Evolutionary conservation across 805 yeast genomes (phyloP).

Genomic region (Metschnikowia chrysomelidarum): DNA sequence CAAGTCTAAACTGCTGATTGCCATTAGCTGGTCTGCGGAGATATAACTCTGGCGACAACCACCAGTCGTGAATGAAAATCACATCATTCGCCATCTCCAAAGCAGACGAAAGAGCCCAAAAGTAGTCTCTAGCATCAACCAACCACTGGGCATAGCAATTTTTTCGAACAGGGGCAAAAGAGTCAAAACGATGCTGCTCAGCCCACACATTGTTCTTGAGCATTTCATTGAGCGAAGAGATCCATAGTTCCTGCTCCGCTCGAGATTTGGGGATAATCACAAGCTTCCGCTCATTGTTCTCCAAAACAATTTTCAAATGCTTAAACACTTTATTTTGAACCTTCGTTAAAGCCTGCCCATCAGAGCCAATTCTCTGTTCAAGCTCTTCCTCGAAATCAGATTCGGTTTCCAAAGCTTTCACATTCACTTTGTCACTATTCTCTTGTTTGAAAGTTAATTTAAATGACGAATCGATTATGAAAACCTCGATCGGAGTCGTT

Average conservation of each 20-base stretch:
- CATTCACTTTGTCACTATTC: constrained; percentile 20
- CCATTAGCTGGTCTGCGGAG: constrained; percentile 93
- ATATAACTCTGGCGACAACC: constrained; percentile 94
- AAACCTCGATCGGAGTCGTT: constrained; percentile 88
- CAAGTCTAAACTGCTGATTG: constrained; percentile 90
- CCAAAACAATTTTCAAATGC: constrained; percentile 52
- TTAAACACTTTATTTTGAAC: constrained; percentile 50
- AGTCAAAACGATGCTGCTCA: constrained; percentile 68
- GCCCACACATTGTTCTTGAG: constrained; percentile 69
- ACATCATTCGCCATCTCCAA: constrained; percentile 91
- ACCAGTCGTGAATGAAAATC: constrained; percentile 96
- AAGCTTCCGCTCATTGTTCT: constrained; percentile 76
- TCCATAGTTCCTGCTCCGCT: constrained; percentile 69
- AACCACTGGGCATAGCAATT: constrained; percentile 93
- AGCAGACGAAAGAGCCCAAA: constrained; percentile 95
- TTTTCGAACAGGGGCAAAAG: constrained; percentile 89
- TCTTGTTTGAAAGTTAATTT: constrained; percentile 51
- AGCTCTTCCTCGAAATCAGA: constrained; percentile 46
- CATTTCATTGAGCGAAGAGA: constrained; percentile 69
- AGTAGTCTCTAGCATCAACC: constrained; percentile 94
- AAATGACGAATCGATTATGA: constrained; percentile 79
- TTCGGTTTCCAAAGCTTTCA: constrained; percentile 34
- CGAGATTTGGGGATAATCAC: constrained; percentile 68
- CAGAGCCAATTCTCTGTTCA: constrained; percentile 22
- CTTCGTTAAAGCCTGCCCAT: constrained; percentile 18